These are phyloP conservation scores for Pulveroboletus sp. DNA, from an alignment of 768 basidiomycete genomes.

Conservation along the genomic window DNA sequence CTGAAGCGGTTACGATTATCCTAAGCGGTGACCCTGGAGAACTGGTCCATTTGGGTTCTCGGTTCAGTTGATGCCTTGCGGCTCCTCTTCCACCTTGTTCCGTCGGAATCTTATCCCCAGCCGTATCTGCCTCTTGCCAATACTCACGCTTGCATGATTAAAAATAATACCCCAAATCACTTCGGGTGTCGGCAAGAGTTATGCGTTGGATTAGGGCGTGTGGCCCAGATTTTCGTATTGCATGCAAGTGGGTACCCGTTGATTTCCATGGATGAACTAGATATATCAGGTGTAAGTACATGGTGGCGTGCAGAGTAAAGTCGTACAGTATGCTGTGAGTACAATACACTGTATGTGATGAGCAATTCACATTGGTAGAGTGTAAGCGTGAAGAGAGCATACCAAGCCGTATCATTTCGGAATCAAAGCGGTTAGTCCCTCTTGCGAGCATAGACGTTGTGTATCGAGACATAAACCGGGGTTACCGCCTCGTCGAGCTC, in stretches of 20 bases:
- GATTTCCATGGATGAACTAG: not conserved
- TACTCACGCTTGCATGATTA: too few relatives aligned
- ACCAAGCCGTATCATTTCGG: not conserved
- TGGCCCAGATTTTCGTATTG: not conserved
- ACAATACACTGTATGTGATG: conserved; percentile 19
- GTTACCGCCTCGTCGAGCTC: conserved; percentile 48
- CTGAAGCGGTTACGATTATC: not conserved
- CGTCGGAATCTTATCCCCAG: not conserved
- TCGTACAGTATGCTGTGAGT: conserved; percentile 18
- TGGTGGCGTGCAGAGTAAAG: conserved; percentile 10
- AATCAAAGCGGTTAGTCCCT: conserved; percentile 16
- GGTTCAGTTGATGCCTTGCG: not conserved
- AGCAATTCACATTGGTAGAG: conserved; percentile 8
- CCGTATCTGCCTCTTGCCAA: too few relatives aligned
- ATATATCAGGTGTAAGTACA: conserved; percentile 1
- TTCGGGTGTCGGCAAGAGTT: too few relatives aligned
- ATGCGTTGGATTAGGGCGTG: too few relatives aligned
- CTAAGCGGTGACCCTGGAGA: not conserved
- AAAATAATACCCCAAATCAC: not conserved
- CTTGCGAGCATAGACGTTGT: conserved; percentile 53
- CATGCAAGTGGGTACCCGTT: not conserved
- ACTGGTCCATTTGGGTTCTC: not conserved
- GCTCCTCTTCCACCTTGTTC: too few relatives aligned
- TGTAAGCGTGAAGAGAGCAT: not conserved
- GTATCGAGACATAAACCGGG: conserved; percentile 50